A percentile compares a stretch with the other conserved stretches of the same genome.
These are phyloP conservation scores for Oropetium thomaeum DNA, from an alignment of 176 grass and related monocot genomes.

Conservation along the genomic window DNA sequence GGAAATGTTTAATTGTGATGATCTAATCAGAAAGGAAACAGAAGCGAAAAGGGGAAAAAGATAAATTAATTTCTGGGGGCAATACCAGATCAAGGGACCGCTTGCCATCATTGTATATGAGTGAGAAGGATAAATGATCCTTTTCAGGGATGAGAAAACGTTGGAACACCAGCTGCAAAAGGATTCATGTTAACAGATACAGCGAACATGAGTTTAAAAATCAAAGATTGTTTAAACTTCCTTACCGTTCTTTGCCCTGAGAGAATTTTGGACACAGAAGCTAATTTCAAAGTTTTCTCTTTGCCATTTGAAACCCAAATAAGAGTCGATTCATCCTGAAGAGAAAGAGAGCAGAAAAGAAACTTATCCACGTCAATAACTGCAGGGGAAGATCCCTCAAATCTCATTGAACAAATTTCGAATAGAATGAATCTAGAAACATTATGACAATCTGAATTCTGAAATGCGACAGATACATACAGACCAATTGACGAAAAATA, in stretches of 20 bases:
- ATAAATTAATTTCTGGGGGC: neutral
- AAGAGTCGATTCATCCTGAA: constrained; percentile 82
- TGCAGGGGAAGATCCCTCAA: neutral
- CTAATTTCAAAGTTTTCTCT: constrained; percentile 80
- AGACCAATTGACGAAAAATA: neutral
- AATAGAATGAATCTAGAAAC: no score
- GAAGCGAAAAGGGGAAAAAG: constrained; percentile 2
- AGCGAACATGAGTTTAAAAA: constrained; percentile 12
- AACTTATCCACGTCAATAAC: neutral
- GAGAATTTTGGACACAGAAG: constrained; percentile 78
- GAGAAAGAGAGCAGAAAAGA: neutral
- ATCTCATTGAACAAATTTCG: neutral
- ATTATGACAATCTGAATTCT: no score
- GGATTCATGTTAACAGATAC: constrained; percentile 13
- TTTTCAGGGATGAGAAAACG: constrained; percentile 88
- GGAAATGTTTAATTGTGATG: neutral
- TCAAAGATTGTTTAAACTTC: neutral
- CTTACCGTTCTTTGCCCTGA: constrained; percentile 93
- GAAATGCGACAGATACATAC: neutral
- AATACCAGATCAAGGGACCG: constrained; percentile 94
- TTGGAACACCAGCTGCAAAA: constrained; percentile 84
- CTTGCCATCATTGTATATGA: constrained; percentile 83
- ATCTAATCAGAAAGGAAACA: constrained; percentile 14
- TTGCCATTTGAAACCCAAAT: constrained; percentile 86
- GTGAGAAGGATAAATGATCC: constrained; percentile 91